Conservation (phyloP, 306 rosid species). For the Clitoria ternatea region DNA sequence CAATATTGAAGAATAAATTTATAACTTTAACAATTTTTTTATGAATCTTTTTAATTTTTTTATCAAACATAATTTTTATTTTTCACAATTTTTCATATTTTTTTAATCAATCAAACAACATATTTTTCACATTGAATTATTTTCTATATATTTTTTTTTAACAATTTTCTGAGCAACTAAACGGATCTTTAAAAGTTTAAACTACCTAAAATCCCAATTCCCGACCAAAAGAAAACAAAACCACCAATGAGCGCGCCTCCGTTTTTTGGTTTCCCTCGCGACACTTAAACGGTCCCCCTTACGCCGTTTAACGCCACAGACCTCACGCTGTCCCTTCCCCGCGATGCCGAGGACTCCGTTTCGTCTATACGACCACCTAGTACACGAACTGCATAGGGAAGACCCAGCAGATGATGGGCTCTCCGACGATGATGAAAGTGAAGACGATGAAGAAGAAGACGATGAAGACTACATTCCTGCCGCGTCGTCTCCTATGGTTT, state of each 20-base stretch:
- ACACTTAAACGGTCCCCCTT: background rate
- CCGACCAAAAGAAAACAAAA: too few species aligned
- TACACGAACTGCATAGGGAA: background rate
- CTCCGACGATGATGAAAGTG: constrained; percentile 22
- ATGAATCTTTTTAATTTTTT: too few species aligned
- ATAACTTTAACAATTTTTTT: too few species aligned
- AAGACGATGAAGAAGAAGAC: background rate
- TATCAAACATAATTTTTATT: too few species aligned
- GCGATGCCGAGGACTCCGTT: background rate
- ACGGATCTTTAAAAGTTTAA: too few species aligned
- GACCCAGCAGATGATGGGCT: background rate
- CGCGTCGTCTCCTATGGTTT: constrained; percentile 30
- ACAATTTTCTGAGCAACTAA: too few species aligned
- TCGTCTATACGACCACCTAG: background rate
- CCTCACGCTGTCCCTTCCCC: background rate
- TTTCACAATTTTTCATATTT: too few species aligned
- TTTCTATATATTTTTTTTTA: too few species aligned
- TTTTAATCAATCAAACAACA: too few species aligned
- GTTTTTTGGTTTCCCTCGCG: background rate
- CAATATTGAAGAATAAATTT: too few species aligned
- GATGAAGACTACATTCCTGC: constrained; percentile 29
- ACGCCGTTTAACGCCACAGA: background rate
- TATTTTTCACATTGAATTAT: too few species aligned
- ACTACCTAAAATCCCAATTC: too few species aligned
- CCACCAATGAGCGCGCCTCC: background rate